A percentile compares a stretch with the other conserved stretches of the same genome.
phyloP scores from a whole-genome alignment of 2,329 filamentous ascomycete species.

The Tolypocladium ovalisporum region DNA sequence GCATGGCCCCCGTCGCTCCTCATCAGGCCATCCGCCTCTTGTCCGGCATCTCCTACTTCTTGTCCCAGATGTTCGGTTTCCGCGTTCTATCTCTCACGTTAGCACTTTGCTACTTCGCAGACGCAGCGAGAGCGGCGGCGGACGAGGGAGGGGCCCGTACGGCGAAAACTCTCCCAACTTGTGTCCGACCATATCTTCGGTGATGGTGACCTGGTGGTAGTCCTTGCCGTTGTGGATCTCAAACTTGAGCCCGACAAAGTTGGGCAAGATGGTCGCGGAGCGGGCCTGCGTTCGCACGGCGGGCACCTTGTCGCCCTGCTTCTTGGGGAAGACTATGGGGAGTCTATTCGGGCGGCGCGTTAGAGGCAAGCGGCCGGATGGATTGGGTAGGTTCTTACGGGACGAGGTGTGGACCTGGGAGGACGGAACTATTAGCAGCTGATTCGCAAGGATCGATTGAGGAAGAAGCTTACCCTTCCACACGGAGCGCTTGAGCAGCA shows the following conservation, averaged over 20 bases:
- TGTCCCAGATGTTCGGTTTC: slow-evolving; percentile 45
- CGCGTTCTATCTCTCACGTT: slow-evolving; percentile 32
- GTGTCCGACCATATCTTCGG: slow-evolving; percentile 92
- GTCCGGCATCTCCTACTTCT: slow-evolving; percentile 15
- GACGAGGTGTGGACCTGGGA: slow-evolving; percentile 39
- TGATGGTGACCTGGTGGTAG: slow-evolving; percentile 73
- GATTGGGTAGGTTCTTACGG: slow-evolving; percentile 28
- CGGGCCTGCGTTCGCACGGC: slow-evolving; percentile 82
- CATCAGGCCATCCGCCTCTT: slow-evolving; percentile 7
- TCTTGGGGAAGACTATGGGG: slow-evolving; percentile 51
- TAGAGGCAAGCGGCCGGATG: neutral
- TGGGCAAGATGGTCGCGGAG: slow-evolving; percentile 80
- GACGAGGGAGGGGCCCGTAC: slow-evolving; percentile 42
- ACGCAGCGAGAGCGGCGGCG: neutral
- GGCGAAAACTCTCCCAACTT: slow-evolving; percentile 87
- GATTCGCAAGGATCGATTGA: neutral
- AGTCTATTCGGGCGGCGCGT: slow-evolving; percentile 27
- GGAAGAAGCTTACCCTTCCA: slow-evolving; percentile 65
- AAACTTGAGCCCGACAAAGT: slow-evolving; percentile 83
- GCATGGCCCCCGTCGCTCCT: slow-evolving; percentile 5
- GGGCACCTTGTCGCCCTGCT: slow-evolving; percentile 49
- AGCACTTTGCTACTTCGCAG: neutral
- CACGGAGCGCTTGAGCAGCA: slow-evolving; percentile 63
- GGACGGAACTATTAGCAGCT: neutral
- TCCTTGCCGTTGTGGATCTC: slow-evolving; percentile 86